phyloP scores from a whole-genome alignment of 257 asterid species.

The Cordia subcordata region DNA sequence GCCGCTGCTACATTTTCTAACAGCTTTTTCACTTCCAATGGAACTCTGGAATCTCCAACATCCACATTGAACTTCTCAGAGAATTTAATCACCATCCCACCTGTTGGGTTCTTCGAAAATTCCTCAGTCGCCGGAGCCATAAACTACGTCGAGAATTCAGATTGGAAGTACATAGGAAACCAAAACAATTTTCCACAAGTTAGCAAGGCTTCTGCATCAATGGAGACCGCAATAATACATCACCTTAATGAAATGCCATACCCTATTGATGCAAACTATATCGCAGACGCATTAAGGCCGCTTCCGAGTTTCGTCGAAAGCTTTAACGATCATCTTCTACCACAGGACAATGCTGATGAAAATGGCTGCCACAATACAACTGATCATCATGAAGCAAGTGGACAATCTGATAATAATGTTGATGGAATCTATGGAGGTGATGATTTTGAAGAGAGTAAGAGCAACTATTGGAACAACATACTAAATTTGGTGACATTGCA shows the following conservation, averaged over 20 bases:
- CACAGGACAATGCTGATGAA: not conserved
- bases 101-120: not conserved
- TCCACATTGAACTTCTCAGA: slow-evolving; percentile 10
- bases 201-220: not conserved
- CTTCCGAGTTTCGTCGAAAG: slow-evolving; percentile 12
- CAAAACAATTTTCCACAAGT: not conserved
- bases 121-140: not conserved
- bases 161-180: not conserved
- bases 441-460: slow-evolving; percentile 7
- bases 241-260: not conserved
- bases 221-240: not conserved
- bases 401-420: slow-evolving; percentile 1
- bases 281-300: slow-evolving; percentile 3
- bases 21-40: slow-evolving; percentile 10
- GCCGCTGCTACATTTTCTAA: not conserved
- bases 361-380: not conserved
- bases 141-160: not conserved
- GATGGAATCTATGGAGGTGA: slow-evolving; percentile 1
- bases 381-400: not conserved
- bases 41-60: slow-evolving; percentile 7
- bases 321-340: slow-evolving; percentile 1
- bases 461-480: slow-evolving; percentile 11
- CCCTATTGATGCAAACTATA: not conserved
- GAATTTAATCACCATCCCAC: not conserved
- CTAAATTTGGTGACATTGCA: slow-evolving; percentile 4